Evolutionary conservation across 768 basidiomycete species (phyloP), one percentile per base, ranked within the genome.

Genomic region (Krasilnikovozyma curviuscula): DNA sequence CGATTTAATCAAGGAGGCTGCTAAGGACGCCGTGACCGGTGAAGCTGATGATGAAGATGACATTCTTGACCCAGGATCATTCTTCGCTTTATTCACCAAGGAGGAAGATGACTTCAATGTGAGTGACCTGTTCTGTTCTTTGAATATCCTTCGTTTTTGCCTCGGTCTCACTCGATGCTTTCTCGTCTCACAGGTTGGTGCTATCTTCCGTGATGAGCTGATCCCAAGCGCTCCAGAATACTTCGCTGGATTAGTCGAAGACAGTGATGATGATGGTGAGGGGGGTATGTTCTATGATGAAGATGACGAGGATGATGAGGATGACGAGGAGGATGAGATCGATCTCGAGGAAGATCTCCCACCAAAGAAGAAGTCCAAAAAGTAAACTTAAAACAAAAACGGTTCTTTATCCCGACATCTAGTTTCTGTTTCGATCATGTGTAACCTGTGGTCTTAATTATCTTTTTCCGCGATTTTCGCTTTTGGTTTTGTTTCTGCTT

Each of bases 311-410:
- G 44, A 46, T 30, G 50, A 52, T 7, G 35, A 21, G 25, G 44
- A 40, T 9, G 38, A 40, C 19, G 44, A 52, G 25, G 40, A 42
- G 14, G 48, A 49, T 29, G 35, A 40, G 16, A 25, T 18, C 27
- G 47, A 48, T 10, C 32, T 52, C 32, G n/a, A n/a, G n/a, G n/a
- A n/a, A n/a, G 43, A 52, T 40, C 30, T 40, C 12, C 44, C 44
- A 13, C 50, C 50, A 16, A 41, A 38, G 27, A 52, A 52, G 50
- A 50, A 50, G 49, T 5, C 42, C 49, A 50, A 50, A 43, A 23
- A 32, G 3, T 46, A 46, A 44, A 40, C n/a, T n/a, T n/a, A n/a
- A n/a, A n/a, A n/a, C n/a, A n/a, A n/a, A n/a, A n/a, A n/a, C n/a
- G n/a, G n/a, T n/a, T n/a, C n/a, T n/a, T n/a, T n/a, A n/a, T n/a